These are phyloP conservation scores for Cordyceps farinosa DNA, from an alignment of 2,329 filamentous ascomycete genomes.

Conservation along the genomic window DNA sequence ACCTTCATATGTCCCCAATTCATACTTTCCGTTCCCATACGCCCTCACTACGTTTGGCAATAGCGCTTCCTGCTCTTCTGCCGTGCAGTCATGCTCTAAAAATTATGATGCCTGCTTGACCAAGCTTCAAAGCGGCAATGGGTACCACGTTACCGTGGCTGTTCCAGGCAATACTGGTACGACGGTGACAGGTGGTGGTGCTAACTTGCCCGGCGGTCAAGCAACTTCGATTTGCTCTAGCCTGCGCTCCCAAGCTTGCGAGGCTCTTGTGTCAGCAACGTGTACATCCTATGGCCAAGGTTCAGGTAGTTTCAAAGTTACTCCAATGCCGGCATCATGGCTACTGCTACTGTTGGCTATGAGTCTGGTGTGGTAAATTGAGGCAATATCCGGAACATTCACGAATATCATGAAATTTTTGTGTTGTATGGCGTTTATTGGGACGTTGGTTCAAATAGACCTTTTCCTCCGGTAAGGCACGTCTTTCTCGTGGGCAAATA, in stretches of 20 bases:
- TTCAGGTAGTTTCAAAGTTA: conserved; percentile 12
- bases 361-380: background rate
- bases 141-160: conserved; percentile 52
- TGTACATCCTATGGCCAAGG: conserved; percentile 32
- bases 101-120: conserved; percentile 54
- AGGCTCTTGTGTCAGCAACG: conserved; percentile 38
- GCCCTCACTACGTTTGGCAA: conserved; percentile 51
- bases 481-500: background rate
- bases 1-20: conserved; percentile 53
- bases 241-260: conserved; percentile 51
- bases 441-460: background rate
- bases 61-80: conserved; percentile 48
- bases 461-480: background rate
- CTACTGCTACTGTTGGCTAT: background rate
- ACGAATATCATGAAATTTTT: background rate
- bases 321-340: background rate
- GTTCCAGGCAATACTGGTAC: conserved; percentile 52
- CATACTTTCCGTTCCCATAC: conserved; percentile 59
- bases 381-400: background rate
- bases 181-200: conserved; percentile 44
- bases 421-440: background rate
- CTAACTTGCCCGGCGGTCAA: conserved; percentile 42
- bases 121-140: conserved; percentile 40
- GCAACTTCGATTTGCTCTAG: conserved; percentile 55
- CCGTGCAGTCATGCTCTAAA: conserved; percentile 47